Evolutionary conservation across 257 asterid genomes (phyloP).

Genomic region (Solanum arcanum): DNA sequence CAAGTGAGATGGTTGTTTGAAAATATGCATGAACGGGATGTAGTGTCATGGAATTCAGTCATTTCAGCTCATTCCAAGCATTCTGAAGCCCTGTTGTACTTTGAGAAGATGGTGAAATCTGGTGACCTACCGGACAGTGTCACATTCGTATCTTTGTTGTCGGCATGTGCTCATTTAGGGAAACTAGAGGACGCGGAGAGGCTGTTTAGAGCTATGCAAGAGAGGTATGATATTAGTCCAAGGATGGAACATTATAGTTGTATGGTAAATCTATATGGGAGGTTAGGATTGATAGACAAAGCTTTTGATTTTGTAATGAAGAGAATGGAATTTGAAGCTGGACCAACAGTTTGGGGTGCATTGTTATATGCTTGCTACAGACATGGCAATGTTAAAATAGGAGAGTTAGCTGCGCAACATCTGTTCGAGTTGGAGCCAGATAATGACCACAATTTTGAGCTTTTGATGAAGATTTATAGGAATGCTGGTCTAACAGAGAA

Average conservation of each 20-base stretch:
- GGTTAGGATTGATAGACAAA: conserved; percentile 42
- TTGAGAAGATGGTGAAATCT: conserved; percentile 28
- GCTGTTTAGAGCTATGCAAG: conserved; percentile 37
- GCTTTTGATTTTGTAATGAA: conserved; percentile 40
- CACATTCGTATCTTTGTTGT: conserved; percentile 58
- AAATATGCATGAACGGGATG: conserved; percentile 45
- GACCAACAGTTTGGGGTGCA: conserved; percentile 87
- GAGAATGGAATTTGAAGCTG: conserved; percentile 47
- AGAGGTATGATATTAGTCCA: conserved; percentile 34
- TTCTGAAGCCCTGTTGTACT: conserved; percentile 41
- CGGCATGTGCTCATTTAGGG: conserved; percentile 57
- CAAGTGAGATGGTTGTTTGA: conserved; percentile 44
- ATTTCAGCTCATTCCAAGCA: conserved; percentile 62
- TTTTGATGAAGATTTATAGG: conserved; percentile 47
- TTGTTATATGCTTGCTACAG: conserved; percentile 67
- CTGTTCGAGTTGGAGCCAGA: conserved; percentile 77
- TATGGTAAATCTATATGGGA: conserved; percentile 75
- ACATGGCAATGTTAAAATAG: conserved; percentile 44
- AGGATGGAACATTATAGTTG: conserved; percentile 71
- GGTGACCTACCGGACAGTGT: conserved; percentile 33
- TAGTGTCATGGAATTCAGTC: conserved; percentile 76
- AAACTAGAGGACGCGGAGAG: conserved; percentile 56
- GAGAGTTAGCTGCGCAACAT: conserved; percentile 46
- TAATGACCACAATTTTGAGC: conserved; percentile 63
- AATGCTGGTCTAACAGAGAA: conserved; percentile 34